Base-by-base conservation (phyloP, 2,329 filamentous ascomycete genomes). In the Septoria linicola region DNA sequence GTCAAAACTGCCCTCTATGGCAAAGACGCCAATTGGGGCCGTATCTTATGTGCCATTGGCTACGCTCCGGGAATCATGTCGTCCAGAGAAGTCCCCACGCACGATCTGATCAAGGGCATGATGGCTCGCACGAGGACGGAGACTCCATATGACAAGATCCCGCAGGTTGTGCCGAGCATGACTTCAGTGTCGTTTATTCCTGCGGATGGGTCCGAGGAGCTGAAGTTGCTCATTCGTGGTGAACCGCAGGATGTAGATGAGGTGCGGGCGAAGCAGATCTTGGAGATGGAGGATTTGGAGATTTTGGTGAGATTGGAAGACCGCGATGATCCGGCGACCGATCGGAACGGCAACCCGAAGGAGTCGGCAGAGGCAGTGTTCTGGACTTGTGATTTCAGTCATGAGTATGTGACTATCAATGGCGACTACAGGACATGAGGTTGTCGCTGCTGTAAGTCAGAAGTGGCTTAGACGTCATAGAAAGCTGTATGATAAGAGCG, bases 1-100 rank as follows among this genome's bases (percentile, higher is more conserved):
- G 93, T 99, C 63, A 99, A 99, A 78, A 99, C 93, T 0, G 93
- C 93, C 0, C 78, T 99, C 34, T 99, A 99, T 71, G 93, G 93
- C 59, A 89, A 90, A 69, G 93, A 99, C 68, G 93, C 93, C 14
- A 99, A 99, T 76, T 99, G 93, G 93, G 93, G 93, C 27, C 89
- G 93, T 48, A 95, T 99, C 57, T 80, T 97, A 21, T 97, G 93
- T 70, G 92, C 93, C 1, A 90, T 91, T 3, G 93, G 93, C 2
- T 97, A 97, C 68, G 76, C 80, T 0, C 78, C 79, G 53, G 81
- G 84, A 1, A 82, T 86, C 55, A 66, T 66, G 54, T 13, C 40
- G 13, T 55, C 57, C n/a, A 14, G 17, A 1, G 74, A 58, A 39
- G 25, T 63, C 20, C 21, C 19, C 8, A 8, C 19, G n/a, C 1